These are phyloP conservation scores for Macrophomina tecta DNA, from an alignment of 2,329 filamentous ascomycete genomes.

Conservation along the genomic window DNA sequence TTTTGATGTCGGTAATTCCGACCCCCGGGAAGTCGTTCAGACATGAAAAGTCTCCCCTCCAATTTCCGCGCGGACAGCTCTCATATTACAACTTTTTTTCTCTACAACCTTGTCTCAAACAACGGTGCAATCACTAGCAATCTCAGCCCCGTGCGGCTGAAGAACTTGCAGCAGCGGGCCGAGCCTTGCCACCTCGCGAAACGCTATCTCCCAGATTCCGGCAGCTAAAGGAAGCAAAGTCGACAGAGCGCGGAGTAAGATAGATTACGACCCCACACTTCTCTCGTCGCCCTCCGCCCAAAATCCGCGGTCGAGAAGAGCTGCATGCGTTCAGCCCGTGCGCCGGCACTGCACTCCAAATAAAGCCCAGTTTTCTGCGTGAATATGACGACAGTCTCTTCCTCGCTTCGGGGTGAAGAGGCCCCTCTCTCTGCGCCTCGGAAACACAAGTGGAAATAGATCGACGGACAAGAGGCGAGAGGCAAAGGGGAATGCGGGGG, in stretches of 20 bases:
- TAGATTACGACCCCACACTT: background rate
- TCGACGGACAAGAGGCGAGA: conserved; percentile 5
- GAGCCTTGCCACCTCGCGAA: background rate
- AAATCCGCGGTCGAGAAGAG: background rate
- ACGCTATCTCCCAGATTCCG: background rate
- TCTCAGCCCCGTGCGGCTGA: background rate
- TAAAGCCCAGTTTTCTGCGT: background rate
- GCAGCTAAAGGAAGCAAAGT: background rate
- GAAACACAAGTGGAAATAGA: background rate
- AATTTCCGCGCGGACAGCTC: too few species aligned
- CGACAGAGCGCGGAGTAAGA: background rate
- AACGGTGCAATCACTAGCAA: background rate
- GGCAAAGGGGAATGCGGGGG: conserved; percentile 8
- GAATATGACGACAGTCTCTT: background rate
- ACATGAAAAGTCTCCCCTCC: too few species aligned
- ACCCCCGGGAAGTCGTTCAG: too few species aligned
- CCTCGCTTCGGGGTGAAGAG: background rate
- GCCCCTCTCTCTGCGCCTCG: too few species aligned
- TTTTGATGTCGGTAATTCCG: too few species aligned
- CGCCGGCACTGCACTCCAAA: background rate
- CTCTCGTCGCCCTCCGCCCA: background rate
- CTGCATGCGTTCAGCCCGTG: background rate
- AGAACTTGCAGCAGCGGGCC: background rate
- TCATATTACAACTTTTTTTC: too few species aligned
- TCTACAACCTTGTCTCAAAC: background rate